Conservation (phyloP, 1,284 basidiomycete species). For the Leccinum griseonigrum region DNA sequence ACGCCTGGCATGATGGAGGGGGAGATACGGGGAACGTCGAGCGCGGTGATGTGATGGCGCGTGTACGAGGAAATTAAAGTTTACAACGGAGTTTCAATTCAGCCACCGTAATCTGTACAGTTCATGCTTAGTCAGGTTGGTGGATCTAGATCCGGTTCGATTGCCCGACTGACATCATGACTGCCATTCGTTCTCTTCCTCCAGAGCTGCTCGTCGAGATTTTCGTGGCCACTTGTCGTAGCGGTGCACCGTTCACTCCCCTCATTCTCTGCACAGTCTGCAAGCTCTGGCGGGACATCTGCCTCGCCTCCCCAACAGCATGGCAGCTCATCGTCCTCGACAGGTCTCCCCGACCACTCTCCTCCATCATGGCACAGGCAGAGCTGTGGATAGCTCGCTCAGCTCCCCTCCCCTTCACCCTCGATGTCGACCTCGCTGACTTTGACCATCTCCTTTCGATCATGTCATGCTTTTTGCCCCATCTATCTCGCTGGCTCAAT, state of each 20-base stretch:
- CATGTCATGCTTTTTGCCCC: conserved; percentile 56
- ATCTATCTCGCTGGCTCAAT: conserved; percentile 52
- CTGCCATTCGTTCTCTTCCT: conserved; percentile 41
- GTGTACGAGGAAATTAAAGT: conserved; percentile 39
- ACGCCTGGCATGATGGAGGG: conserved; percentile 83
- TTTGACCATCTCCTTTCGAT: conserved; percentile 56
- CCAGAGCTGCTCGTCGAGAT: conserved; percentile 63
- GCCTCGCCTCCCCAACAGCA: conserved; percentile 48
- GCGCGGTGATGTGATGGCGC: conserved; percentile 38
- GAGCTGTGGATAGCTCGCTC: conserved; percentile 54
- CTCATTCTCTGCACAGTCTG: conserved; percentile 53
- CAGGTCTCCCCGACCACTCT: conserved; percentile 36
- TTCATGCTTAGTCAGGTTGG: conserved; percentile 14
- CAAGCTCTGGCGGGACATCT: conserved; percentile 50
- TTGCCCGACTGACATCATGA: background rate
- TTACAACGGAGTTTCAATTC: conserved; percentile 34
- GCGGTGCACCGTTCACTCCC: conserved; percentile 43
- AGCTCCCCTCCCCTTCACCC: conserved; percentile 49
- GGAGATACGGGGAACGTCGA: conserved; percentile 41
- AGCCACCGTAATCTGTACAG: conserved; percentile 45
- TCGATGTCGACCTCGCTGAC: conserved; percentile 50
- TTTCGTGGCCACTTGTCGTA: conserved; percentile 45
- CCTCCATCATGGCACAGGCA: conserved; percentile 45
- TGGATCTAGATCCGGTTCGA: no score
- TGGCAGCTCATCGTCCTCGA: conserved; percentile 59